Base-by-base conservation (phyloP, 139 green algal genomes). In the Auxenochlorella protothecoides region DNA sequence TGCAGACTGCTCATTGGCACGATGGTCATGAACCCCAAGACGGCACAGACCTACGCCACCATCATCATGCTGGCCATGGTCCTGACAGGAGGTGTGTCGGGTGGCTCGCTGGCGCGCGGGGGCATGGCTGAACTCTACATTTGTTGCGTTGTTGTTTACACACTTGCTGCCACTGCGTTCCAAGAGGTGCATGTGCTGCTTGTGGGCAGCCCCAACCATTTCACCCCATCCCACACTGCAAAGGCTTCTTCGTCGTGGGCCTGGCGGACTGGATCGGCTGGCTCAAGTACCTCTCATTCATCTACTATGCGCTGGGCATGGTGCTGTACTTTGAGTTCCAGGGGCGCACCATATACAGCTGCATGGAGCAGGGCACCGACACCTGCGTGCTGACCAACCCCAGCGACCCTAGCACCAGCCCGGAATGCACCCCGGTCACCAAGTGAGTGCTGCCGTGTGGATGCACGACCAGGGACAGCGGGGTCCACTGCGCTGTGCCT, bases 1-100 rank as follows among this genome's bases (percentile, higher is more conserved):
- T 44, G 27, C 27, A 44, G 27, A 44, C 79, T 96, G 62, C 70
- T 93, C 54, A 78, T 96, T 59, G 89, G 89, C 6, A 83, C 83
- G 7, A 83, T 81, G 4, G 78, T 90, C 65, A 88, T 84, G 72
- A 83, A 91, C 71, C 73, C 77, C 10, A 88, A 89, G 71, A 85
- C 59, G 0, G 87, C 86, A 2, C 86, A 92, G 73, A 84, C 86
- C 10, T 62, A 90, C 10, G 76, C 87, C 7, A 85, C 79, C 14
- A 76, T 95, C 15, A 59, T 89, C n/a, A 90, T 91, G 78, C 72
- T 94, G 13, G 71, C 73, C 8, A 76, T 79, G 66, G 68, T 78
- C 59, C 57, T 75, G 12, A 68, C 71, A n/a, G 71, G 52, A 86
- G 76, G 27, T 44, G 27, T 44, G 27, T 44, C 27, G 27, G 27